phyloP scores from a whole-genome alignment of 371 early-diverging fungal genomes.

The Actinomortierella ambigua region DNA sequence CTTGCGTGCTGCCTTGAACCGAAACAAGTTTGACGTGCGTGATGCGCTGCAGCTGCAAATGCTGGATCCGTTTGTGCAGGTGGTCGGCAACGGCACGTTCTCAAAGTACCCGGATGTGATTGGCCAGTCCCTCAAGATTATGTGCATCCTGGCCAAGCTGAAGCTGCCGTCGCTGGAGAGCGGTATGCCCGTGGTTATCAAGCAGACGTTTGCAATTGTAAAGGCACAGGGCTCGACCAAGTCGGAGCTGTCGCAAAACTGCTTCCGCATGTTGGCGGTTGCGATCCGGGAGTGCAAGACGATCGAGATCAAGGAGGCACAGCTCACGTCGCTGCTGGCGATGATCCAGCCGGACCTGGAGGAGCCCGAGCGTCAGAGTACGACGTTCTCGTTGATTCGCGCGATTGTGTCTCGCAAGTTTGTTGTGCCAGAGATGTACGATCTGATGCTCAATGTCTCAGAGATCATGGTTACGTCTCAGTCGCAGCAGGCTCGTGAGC shows the following conservation, averaged over 20 bases:
- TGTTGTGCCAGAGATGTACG: slow-evolving; percentile 88
- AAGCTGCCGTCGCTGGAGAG: slow-evolving; percentile 72
- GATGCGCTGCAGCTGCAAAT: slow-evolving; percentile 61
- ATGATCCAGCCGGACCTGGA: slow-evolving; percentile 90
- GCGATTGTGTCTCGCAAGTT: slow-evolving; percentile 87
- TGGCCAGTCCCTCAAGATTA: slow-evolving; percentile 70
- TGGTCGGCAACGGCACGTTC: slow-evolving; percentile 82
- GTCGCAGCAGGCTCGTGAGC: slow-evolving; percentile 75
- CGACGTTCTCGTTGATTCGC: slow-evolving; percentile 84
- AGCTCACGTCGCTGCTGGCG: slow-evolving; percentile 78
- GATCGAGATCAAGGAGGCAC: slow-evolving; percentile 69
- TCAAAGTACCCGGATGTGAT: slow-evolving; percentile 78
- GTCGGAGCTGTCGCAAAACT: slow-evolving; percentile 76
- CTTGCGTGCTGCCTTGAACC: slow-evolving; percentile 68
- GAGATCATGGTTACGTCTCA: slow-evolving; percentile 89
- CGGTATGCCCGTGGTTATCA: slow-evolving; percentile 74
- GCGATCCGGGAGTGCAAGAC: slow-evolving; percentile 72
- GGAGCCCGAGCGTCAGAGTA: slow-evolving; percentile 82
- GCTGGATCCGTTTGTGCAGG: slow-evolving; percentile 80
- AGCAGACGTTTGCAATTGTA: slow-evolving; percentile 77
- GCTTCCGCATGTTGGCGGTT: slow-evolving; percentile 80
- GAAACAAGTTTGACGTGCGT: slow-evolving; percentile 66
- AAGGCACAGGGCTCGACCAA: slow-evolving; percentile 66
- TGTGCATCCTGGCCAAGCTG: slow-evolving; percentile 67
- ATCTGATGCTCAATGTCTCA: slow-evolving; percentile 82